A percentile compares a stretch with the other conserved stretches of the same genome.
phyloP scores from a whole-genome alignment of 345 rosid genomes.

The Populus pruinosa region DNA sequence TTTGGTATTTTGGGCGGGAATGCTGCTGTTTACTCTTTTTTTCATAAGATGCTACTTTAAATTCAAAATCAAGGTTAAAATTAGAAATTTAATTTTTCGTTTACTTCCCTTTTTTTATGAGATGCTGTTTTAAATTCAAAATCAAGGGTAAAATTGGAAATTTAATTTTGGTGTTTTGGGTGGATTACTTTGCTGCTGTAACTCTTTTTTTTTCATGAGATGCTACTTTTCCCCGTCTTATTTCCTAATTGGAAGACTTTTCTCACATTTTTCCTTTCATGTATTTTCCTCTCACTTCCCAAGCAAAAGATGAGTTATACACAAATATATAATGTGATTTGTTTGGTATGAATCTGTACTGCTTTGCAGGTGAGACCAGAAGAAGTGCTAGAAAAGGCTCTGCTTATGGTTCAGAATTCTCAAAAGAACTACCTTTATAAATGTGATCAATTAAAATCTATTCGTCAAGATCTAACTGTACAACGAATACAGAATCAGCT shows the following conservation, averaged over 20 bases:
- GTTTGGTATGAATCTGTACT: slow-evolving; percentile 4
- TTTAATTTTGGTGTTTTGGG: not conserved
- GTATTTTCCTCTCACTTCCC: not conserved
- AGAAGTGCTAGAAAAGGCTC: slow-evolving; percentile 89
- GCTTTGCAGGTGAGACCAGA: slow-evolving; percentile 88
- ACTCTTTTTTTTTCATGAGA: not conserved
- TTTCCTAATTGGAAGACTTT: not conserved
- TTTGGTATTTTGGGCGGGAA: not conserved
- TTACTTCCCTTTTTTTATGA: not conserved
- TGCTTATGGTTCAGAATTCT: slow-evolving; percentile 75
- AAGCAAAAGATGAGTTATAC: not conserved
- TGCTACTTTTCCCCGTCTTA: not conserved
- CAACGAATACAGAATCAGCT: slow-evolving; percentile 83
- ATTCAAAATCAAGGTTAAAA: not conserved
- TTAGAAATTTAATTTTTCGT: not conserved
- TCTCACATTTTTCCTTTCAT: not conserved
- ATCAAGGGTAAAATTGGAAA: not conserved
- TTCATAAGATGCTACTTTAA: not conserved
- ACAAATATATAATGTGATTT: not conserved
- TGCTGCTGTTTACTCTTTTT: not conserved
- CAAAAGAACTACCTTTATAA: slow-evolving; percentile 89
- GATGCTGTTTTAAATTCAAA: not conserved
- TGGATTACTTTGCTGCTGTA: not conserved
- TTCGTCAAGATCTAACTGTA: slow-evolving; percentile 97
- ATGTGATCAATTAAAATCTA: slow-evolving; percentile 97